A percentile compares a stretch with the other conserved stretches of the same genome.
phyloP scores from a whole-genome alignment of 1,284 basidiomycete species.

The Moniliophthora roreri region DNA sequence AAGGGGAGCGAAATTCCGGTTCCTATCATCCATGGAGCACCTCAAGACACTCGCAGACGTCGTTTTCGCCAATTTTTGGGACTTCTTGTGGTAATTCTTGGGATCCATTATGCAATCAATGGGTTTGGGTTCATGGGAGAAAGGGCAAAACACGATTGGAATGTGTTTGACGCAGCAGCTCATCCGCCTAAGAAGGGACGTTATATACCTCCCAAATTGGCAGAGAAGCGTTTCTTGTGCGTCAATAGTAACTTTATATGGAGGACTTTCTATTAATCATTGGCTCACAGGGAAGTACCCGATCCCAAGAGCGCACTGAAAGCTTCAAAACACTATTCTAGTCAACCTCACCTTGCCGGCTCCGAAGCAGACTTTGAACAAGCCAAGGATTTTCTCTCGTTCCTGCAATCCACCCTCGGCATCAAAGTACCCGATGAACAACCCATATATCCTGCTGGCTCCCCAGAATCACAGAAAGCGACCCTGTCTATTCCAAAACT shows the following conservation, averaged over 20 bases:
- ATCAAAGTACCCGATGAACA: slow-evolving; percentile 31
- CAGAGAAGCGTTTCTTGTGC: slow-evolving; percentile 17
- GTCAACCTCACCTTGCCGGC: slow-evolving; percentile 54
- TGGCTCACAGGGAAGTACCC: slow-evolving; percentile 42
- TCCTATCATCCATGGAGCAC: too few relatives aligned
- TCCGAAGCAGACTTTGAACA: slow-evolving; percentile 48
- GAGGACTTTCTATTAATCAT: background rate
- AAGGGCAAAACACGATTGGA: too few relatives aligned
- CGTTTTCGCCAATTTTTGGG: too few relatives aligned
- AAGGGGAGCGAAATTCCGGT: too few relatives aligned
- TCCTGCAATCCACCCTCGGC: slow-evolving; percentile 47
- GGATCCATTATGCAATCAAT: too few relatives aligned
- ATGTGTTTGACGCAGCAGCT: too few relatives aligned
- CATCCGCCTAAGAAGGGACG: slow-evolving; percentile 1
- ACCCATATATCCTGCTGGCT: slow-evolving; percentile 53
- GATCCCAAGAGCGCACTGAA: slow-evolving; percentile 42
- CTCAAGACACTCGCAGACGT: too few relatives aligned
- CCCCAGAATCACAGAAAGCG: slow-evolving; percentile 39
- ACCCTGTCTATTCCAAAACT: slow-evolving; percentile 29
- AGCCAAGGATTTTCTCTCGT: slow-evolving; percentile 46
- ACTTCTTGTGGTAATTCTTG: too few relatives aligned
- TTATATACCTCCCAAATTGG: slow-evolving; percentile 11
- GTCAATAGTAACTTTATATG: background rate
- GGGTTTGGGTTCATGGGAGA: too few relatives aligned
- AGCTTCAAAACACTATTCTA: slow-evolving; percentile 45